Conservation (phyloP, 176 grass and related monocot genomes). For the Hordeum marinum region DNA sequence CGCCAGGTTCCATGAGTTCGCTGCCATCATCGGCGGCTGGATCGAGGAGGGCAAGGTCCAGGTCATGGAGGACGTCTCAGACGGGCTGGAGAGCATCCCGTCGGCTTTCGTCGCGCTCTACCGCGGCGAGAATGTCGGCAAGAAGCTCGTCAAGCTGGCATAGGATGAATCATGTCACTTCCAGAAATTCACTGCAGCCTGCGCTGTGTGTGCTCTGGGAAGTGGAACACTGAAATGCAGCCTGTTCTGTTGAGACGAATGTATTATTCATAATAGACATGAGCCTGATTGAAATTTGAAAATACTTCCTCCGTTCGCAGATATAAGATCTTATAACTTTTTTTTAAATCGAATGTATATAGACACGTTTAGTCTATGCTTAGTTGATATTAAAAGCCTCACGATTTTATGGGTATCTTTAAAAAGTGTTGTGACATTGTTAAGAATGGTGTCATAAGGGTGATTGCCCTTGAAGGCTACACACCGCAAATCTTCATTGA, state of each 20-base stretch:
- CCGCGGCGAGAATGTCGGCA: constrained; percentile 36
- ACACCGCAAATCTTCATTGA: too few relatives aligned
- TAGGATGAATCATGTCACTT: not conserved
- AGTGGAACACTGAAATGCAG: not conserved
- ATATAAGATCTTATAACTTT: too few relatives aligned
- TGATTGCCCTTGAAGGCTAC: too few relatives aligned
- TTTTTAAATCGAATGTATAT: too few relatives aligned
- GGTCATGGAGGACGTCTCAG: constrained; percentile 39
- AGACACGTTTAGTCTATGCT: too few relatives aligned
- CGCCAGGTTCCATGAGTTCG: constrained; percentile 19
- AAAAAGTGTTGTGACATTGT: too few relatives aligned
- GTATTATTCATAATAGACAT: too few relatives aligned
- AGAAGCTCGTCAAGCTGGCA: constrained; percentile 48
- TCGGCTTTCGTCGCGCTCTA: constrained; percentile 41
- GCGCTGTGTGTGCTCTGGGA: not conserved
- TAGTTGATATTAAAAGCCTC: too few relatives aligned
- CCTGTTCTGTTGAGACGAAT: not conserved
- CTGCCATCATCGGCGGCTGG: constrained; percentile 11
- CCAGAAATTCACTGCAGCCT: not conserved
- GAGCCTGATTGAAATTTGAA: too few relatives aligned
- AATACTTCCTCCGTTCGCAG: too few relatives aligned
- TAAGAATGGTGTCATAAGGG: too few relatives aligned
- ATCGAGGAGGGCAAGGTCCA: constrained; percentile 29
- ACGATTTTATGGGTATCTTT: too few relatives aligned
- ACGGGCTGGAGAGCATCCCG: constrained; percentile 36